Evolutionary conservation across 2,329 filamentous ascomycete species (phyloP).

Genomic region (Fusarium incarnatum): DNA sequence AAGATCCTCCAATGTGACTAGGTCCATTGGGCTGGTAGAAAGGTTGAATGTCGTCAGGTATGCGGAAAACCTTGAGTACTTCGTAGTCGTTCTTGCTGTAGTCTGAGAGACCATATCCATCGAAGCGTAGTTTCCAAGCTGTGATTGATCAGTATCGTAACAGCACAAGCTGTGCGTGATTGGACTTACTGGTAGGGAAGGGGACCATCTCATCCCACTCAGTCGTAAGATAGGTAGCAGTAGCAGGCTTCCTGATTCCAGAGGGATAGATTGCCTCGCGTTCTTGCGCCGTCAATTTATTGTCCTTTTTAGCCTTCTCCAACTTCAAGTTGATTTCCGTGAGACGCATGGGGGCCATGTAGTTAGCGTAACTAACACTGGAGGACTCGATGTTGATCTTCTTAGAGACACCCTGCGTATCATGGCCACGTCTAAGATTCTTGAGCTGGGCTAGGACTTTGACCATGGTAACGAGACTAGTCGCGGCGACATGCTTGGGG

Average conservation of each 20-base stretch:
- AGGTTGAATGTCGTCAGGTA: slow-evolving; percentile 7
- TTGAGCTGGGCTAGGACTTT: slow-evolving; percentile 35
- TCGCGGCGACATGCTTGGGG: slow-evolving; percentile 26
- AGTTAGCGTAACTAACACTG: slow-evolving; percentile 34
- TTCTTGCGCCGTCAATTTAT: neutral
- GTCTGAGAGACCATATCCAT: slow-evolving; percentile 24
- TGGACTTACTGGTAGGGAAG: slow-evolving; percentile 32
- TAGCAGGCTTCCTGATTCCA: slow-evolving; percentile 14
- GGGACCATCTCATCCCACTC: slow-evolving; percentile 42
- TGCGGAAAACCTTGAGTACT: neutral
- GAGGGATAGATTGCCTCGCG: neutral
- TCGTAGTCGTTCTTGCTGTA: slow-evolving; percentile 7
- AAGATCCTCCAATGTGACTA: slow-evolving; percentile 3
- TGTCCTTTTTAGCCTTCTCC: slow-evolving; percentile 1
- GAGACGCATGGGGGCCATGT: slow-evolving; percentile 30
- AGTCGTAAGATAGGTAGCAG: slow-evolving; percentile 36
- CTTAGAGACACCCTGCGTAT: slow-evolving; percentile 29
- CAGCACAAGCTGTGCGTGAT: too few relatives aligned
- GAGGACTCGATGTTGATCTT: slow-evolving; percentile 24
- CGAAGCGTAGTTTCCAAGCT: slow-evolving; percentile 31
- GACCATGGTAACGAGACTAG: slow-evolving; percentile 25
- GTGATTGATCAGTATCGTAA: neutral
- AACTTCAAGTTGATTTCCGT: slow-evolving; percentile 20
- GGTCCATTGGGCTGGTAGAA: slow-evolving; percentile 10
- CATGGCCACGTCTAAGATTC: slow-evolving; percentile 27